These are phyloP conservation scores for Arthrobotrys musiformis DNA, from an alignment of 2,329 filamentous ascomycete species.

Conservation along the genomic window DNA sequence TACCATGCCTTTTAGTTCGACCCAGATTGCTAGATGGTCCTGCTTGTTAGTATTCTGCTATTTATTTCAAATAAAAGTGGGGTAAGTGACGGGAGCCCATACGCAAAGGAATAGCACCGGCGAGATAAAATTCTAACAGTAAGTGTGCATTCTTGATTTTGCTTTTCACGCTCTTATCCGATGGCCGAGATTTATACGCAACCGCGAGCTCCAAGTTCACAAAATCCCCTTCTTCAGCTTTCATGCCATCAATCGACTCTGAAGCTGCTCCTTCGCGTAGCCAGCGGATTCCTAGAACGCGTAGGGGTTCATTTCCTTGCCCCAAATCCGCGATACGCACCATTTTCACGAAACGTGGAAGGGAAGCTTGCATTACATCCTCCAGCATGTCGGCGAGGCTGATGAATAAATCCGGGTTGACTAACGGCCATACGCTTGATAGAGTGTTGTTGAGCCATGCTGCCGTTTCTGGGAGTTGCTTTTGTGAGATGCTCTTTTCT, in stretches of 20 bases:
- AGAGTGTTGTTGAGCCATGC: conserved; percentile 78
- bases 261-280: conserved; percentile 75
- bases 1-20: conserved; percentile 77
- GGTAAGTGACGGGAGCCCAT: conserved; percentile 58
- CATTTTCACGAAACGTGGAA: conserved; percentile 77
- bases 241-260: conserved; percentile 71
- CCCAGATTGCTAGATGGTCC: conserved; percentile 72
- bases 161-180: conserved; percentile 54
- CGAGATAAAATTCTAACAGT: conserved; percentile 76
- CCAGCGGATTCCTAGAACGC: conserved; percentile 78
- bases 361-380: conserved; percentile 81
- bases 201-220: conserved; percentile 80
- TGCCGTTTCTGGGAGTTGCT: conserved; percentile 70
- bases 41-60: conserved; percentile 60
- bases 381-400: conserved; percentile 73
- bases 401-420: conserved; percentile 79
- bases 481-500: conserved; percentile 23
- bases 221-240: conserved; percentile 80
- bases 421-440: conserved; percentile 75
- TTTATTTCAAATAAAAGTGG: not conserved
- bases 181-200: conserved; percentile 68
- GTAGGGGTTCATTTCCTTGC: conserved; percentile 76
- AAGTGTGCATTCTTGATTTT: conserved; percentile 79
- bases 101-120: conserved; percentile 65
- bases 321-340: conserved; percentile 80